Evolutionary conservation across 148 eudicot species (phyloP).

Genomic region (Rheum nobile): DNA sequence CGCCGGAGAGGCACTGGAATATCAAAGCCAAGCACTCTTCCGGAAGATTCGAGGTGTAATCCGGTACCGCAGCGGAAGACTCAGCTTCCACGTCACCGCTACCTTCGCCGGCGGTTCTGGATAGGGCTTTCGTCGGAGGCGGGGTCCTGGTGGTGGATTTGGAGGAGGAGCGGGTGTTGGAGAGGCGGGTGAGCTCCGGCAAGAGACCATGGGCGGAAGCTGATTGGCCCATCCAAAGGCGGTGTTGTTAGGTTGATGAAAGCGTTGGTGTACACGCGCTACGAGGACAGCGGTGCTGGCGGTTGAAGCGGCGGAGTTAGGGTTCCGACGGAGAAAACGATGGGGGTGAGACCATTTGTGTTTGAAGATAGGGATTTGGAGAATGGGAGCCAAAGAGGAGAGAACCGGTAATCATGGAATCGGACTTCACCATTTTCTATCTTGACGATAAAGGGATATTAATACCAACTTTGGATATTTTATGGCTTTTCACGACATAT

Average conservation of each 20-base stretch:
- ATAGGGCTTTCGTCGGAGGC: background rate
- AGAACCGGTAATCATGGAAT: slow-evolving; percentile 3
- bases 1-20: slow-evolving; percentile 22
- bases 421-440: background rate
- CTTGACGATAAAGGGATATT: background rate
- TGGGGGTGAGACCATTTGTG: background rate
- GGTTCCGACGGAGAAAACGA: slow-evolving; percentile 9
- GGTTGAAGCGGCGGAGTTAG: slow-evolving; percentile 1
- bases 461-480: background rate
- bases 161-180: slow-evolving; percentile 5
- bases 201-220: slow-evolving; percentile 7
- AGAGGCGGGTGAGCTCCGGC: slow-evolving; percentile 9
- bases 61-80: background rate
- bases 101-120: background rate
- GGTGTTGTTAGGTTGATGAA: background rate
- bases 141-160: background rate
- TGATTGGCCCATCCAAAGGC: slow-evolving; percentile 6
- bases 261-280: background rate
- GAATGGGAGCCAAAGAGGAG: background rate
- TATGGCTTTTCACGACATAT: background rate
- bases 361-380: background rate
- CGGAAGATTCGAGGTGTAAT: slow-evolving; percentile 21
- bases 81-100: background rate
- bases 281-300: background rate
- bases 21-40: slow-evolving; percentile 30